Base-by-base conservation (phyloP, 768 basidiomycete species). In the Boletus rex-veris region DNA sequence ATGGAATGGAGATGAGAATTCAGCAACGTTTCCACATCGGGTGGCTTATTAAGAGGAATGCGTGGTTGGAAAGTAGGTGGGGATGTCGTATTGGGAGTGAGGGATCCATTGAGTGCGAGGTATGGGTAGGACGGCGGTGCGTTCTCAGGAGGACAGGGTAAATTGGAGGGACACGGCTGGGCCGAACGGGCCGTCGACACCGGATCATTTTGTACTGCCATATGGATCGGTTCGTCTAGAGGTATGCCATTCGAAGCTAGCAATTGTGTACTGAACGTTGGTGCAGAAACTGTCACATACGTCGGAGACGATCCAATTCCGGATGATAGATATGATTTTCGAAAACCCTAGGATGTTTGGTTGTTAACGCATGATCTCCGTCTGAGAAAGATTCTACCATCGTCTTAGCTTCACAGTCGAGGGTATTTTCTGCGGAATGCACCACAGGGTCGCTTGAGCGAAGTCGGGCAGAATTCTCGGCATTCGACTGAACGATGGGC, bases 21-120 rank as follows among this genome's bases (percentile, higher is more conserved):
- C n/a, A 75, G 49, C 3, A 83, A 58, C 0, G 70, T 71, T 45
- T 72, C 65, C 6, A 80, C 59, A 55, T 82, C 81, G 6, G 66
- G 61, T 2, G 80, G 80, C 47, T 76, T 66, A 24, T 48, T 46
- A 19, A 49, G 49, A 37, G 72, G 72, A 53, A 64, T 57, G 15
- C 28, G 46, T 45, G 44, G 21, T 35, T 35, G 47, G 5, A 12
- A 16, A 7, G 11, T 10, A 7, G 38, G 38, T 33, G 21, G 50
- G 15, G 28, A 18, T 38, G 36, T 43, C 26, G 31, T 19, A 11
- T 30, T 21, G 3, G 24, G 10, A 18, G 19, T 18, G 33, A 9
- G n/a, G 5, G 31, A 16, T n/a, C 6, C 51, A 30, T 42, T 7
- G 8, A 9, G n/a, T 16, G 5, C 9, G 19, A 36, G 15, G 15